These are phyloP conservation scores for Zalaria obscura DNA, from an alignment of 2,329 filamentous ascomycete species.

Conservation along the genomic window DNA sequence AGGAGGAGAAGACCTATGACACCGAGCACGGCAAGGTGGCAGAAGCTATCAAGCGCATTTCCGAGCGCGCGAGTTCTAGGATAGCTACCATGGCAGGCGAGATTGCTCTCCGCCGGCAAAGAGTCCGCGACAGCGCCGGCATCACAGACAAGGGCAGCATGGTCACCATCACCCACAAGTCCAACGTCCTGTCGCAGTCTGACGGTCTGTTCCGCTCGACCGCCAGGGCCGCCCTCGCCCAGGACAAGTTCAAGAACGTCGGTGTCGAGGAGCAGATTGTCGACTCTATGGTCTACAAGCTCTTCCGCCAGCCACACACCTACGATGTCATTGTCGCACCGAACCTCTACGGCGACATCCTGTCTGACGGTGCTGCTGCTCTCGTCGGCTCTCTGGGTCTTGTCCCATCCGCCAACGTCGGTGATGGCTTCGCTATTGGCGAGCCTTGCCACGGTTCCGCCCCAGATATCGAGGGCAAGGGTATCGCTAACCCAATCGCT, in stretches of 20 bases:
- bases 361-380: conserved; percentile 89
- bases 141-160: conserved; percentile 53
- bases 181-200: conserved; percentile 90
- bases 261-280: conserved; percentile 93
- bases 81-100: conserved; percentile 92
- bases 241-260: conserved; percentile 48
- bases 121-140: conserved; percentile 50
- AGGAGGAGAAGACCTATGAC: conserved; percentile 79
- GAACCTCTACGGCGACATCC: conserved; percentile 93
- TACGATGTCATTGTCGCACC: conserved; percentile 98
- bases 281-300: conserved; percentile 98
- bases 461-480: conserved; percentile 85
- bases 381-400: conserved; percentile 85
- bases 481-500: conserved; percentile 92
- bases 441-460: conserved; percentile 96
- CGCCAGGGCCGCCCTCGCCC: conserved; percentile 57
- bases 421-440: conserved; percentile 85
- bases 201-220: conserved; percentile 88
- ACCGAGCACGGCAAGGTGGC: conserved; percentile 67
- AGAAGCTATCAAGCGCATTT: conserved; percentile 96
- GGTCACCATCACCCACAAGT: conserved; percentile 97
- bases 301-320: conserved; percentile 85
- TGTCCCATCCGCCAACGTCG: conserved; percentile 89
- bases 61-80: conserved; percentile 66
- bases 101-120: conserved; percentile 76